Conservation (phyloP, 208 protist species). For the Balamuthia mandrillaris region DNA sequence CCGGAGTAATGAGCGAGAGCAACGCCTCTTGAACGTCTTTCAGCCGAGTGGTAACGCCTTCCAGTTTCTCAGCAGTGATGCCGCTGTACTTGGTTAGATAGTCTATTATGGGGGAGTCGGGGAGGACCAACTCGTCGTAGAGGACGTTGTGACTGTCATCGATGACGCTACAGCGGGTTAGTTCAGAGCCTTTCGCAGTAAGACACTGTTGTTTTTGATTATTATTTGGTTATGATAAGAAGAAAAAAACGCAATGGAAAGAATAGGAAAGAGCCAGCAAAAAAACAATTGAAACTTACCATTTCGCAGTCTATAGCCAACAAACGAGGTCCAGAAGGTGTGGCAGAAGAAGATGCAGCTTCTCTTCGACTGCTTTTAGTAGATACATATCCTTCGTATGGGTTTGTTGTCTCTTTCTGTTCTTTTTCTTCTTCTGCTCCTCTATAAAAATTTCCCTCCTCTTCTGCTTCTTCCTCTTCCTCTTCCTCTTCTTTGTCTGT, state of each 20-base stretch:
- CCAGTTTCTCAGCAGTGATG: conserved; percentile 78
- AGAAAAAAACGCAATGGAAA: background rate
- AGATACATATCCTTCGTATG: background rate
- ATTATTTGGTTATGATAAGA: background rate
- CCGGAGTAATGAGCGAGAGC: conserved; percentile 62
- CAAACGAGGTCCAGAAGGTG: too few relatives aligned
- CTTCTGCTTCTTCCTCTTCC: too few relatives aligned
- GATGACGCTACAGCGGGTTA: conserved; percentile 81
- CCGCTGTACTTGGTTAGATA: conserved; percentile 86
- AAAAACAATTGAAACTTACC: conserved; percentile 19
- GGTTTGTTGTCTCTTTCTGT: background rate
- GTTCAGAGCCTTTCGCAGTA: conserved; percentile 62
- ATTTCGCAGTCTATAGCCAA: conserved; percentile 88
- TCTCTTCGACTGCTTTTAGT: background rate
- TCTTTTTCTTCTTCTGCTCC: background rate
- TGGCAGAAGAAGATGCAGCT: too few relatives aligned
- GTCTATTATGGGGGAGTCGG: conserved; percentile 72
- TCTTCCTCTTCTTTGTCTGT: too few relatives aligned
- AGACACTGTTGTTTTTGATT: conserved; percentile 54
- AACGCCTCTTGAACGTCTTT: conserved; percentile 76
- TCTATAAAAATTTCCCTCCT: too few relatives aligned
- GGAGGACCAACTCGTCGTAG: conserved; percentile 83
- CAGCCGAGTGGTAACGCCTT: conserved; percentile 72
- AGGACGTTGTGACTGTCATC: conserved; percentile 72
- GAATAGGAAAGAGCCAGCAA: background rate